These are phyloP conservation scores for Lichtheimia ornata DNA, from an alignment of 371 early-diverging fungal genomes.

Conservation along the genomic window DNA sequence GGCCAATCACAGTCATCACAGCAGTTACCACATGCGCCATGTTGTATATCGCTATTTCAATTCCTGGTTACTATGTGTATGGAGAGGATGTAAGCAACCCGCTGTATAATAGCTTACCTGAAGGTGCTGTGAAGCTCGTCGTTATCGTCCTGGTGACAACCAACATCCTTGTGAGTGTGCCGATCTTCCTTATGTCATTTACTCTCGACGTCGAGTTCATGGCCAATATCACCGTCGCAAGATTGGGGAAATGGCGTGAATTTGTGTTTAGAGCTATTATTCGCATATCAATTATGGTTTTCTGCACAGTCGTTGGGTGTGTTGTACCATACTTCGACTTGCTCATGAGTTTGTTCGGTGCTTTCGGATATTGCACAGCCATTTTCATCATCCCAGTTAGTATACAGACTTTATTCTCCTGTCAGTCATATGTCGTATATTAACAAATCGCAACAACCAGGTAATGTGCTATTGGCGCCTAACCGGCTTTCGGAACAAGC, in stretches of 20 bases:
- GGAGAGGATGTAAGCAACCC: slow-evolving; percentile 73
- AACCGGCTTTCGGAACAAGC: slow-evolving; percentile 63
- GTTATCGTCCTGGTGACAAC: slow-evolving; percentile 76
- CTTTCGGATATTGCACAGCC: slow-evolving; percentile 74
- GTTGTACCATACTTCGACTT: slow-evolving; percentile 78
- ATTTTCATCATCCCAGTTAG: slow-evolving; percentile 82
- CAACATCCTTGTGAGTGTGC: slow-evolving; percentile 80
- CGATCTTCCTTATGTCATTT: slow-evolving; percentile 80
- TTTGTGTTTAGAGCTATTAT: slow-evolving; percentile 53
- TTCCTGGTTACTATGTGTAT: slow-evolving; percentile 80
- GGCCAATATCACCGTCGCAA: slow-evolving; percentile 51
- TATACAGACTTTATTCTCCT: slow-evolving; percentile 78
- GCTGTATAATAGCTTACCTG: slow-evolving; percentile 72
- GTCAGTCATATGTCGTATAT: slow-evolving; percentile 79
- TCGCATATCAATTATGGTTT: slow-evolving; percentile 53
- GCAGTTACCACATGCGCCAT: slow-evolving; percentile 72
- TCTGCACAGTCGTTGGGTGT: slow-evolving; percentile 64
- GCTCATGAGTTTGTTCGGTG: slow-evolving; percentile 82
- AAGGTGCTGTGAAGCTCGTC: slow-evolving; percentile 57
- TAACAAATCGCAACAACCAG: slow-evolving; percentile 39
- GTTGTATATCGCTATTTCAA: slow-evolving; percentile 76
- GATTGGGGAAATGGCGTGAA: slow-evolving; percentile 49
- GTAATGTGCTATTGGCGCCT: slow-evolving; percentile 66
- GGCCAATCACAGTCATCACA: slow-evolving; percentile 64
- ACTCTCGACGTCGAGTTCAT: slow-evolving; percentile 71